Conservation (phyloP, 2,329 filamentous ascomycete genomes). For the Clarireedia monteithiana region DNA sequence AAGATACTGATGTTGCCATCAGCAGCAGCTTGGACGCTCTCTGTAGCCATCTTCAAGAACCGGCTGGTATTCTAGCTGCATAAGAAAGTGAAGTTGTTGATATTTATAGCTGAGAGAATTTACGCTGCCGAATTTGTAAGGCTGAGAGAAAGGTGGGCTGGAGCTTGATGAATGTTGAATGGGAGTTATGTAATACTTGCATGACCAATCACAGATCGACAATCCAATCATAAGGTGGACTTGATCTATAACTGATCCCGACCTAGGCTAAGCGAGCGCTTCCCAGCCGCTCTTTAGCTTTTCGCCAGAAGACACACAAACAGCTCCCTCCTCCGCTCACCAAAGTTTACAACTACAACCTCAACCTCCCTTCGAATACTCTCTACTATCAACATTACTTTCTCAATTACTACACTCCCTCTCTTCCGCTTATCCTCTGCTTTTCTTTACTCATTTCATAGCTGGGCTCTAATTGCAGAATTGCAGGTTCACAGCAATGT, state of each 20-base stretch:
- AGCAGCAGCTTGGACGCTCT: background rate
- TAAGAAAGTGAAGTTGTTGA: background rate
- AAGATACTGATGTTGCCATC: conserved; percentile 36
- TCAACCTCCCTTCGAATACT: background rate
- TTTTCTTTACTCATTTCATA: conserved; percentile 12
- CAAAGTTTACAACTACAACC: background rate
- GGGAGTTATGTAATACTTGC: no score
- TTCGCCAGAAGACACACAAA: conserved; percentile 9
- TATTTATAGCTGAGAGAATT: no score
- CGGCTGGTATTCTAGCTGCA: background rate
- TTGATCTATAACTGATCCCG: background rate
- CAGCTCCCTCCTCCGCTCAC: background rate
- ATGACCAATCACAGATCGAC: no score
- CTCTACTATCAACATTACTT: conserved; percentile 4
- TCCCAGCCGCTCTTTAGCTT: conserved; percentile 5
- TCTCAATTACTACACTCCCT: background rate
- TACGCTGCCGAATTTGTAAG: background rate
- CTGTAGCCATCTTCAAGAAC: background rate
- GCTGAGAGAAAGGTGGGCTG: background rate
- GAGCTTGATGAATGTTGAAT: background rate
- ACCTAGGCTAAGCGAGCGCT: conserved; percentile 6
- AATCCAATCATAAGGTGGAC: no score
- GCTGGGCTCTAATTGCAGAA: conserved; percentile 26
- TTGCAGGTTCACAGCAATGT: conserved; percentile 35
- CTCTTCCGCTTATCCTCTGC: background rate